Evolutionary conservation across 768 basidiomycete species (phyloP).

Genomic region (Rossbeevera mucosa): DNA sequence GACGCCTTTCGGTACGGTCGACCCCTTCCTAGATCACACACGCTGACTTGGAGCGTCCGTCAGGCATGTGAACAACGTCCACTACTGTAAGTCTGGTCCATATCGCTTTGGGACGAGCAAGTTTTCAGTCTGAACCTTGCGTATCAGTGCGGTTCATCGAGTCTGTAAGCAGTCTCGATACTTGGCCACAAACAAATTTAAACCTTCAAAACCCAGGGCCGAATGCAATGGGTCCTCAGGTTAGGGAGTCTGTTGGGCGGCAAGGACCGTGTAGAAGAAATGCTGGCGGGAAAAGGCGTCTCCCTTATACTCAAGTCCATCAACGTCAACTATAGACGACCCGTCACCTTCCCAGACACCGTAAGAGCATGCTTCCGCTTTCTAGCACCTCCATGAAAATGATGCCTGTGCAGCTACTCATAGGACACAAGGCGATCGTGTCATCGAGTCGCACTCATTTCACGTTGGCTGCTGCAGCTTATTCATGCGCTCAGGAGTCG

Average conservation of each 20-base stretch:
- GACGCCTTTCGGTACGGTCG: constrained; percentile 63
- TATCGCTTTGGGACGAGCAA: background rate
- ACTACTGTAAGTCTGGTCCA: constrained; percentile 47
- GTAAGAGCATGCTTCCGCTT: constrained; percentile 35
- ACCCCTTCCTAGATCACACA: background rate
- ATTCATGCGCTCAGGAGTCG: constrained; percentile 57
- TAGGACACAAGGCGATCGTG: constrained; percentile 54
- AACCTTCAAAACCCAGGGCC: constrained; percentile 40
- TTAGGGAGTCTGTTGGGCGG: constrained; percentile 61
- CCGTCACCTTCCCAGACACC: constrained; percentile 74
- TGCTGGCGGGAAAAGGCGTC: constrained; percentile 61
- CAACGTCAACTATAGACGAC: constrained; percentile 60
- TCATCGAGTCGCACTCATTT: constrained; percentile 42
- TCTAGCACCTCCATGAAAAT: background rate
- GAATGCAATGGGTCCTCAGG: constrained; percentile 62
- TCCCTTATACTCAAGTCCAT: constrained; percentile 73
- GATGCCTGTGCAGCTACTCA: constrained; percentile 43
- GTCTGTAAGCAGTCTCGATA: constrained; percentile 41
- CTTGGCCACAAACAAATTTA: background rate
- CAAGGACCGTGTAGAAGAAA: constrained; percentile 45
- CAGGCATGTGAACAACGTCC: constrained; percentile 78
- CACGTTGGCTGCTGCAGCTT: constrained; percentile 49
- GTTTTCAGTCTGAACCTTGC: background rate
- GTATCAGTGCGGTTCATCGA: constrained; percentile 62
- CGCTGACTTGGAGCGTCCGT: background rate